Conservation (phyloP, 805 yeast species). For the Candida hispaniensis region DNA sequence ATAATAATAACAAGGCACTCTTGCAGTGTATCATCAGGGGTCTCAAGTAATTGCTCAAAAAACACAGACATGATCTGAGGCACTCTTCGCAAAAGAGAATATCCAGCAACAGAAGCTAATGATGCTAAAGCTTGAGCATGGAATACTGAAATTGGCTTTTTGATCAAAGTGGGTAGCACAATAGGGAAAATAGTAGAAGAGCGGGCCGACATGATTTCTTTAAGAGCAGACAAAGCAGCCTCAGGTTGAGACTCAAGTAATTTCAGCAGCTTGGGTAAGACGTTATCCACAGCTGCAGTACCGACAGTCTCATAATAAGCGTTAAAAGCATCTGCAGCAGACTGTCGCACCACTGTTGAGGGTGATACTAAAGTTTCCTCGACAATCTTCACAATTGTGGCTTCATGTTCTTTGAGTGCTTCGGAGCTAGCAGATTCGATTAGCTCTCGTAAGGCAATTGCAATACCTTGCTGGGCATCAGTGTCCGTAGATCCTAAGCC, state of each 20-base stretch:
- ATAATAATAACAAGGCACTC: conserved; percentile 58
- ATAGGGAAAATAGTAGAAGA: conserved; percentile 90
- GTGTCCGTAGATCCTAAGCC: conserved; percentile 46
- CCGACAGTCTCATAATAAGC: conserved; percentile 75
- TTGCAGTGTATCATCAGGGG: conserved; percentile 19
- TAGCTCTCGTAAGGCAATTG: conserved; percentile 83
- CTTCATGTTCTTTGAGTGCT: conserved; percentile 53
- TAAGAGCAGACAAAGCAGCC: conserved; percentile 77
- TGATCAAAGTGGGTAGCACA: conserved; percentile 70
- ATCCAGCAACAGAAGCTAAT: conserved; percentile 82
- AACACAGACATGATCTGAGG: conserved; percentile 64
- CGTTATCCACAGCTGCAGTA: conserved; percentile 73
- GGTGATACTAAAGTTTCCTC: conserved; percentile 71
- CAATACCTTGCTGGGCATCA: conserved; percentile 92
- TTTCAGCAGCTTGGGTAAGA: conserved; percentile 70
- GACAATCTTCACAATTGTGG: conserved; percentile 58
- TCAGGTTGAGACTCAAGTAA: conserved; percentile 47
- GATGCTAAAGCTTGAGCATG: conserved; percentile 84
- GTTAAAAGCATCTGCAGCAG: conserved; percentile 89
- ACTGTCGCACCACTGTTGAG: conserved; percentile 64
- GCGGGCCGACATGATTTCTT: conserved; percentile 84
- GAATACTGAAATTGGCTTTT: conserved; percentile 70
- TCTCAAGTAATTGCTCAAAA: conserved; percentile 45
- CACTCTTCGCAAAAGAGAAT: conserved; percentile 62
- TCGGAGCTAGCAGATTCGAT: conserved; percentile 57